These are phyloP conservation scores for Claviceps africana DNA, from an alignment of 2,329 filamentous ascomycete species.

Conservation along the genomic window DNA sequence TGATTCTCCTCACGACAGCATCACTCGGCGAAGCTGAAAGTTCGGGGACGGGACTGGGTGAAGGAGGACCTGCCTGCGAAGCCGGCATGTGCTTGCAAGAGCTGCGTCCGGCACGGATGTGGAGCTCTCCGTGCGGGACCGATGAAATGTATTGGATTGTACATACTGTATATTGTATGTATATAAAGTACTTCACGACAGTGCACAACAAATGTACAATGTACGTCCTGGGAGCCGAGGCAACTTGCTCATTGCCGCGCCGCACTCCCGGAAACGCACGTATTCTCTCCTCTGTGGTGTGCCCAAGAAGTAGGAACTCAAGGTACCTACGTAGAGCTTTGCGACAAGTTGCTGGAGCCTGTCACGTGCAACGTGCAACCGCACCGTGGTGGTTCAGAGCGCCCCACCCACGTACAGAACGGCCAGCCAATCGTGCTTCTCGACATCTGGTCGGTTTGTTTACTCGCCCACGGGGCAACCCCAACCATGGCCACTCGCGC, in stretches of 20 bases:
- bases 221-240: conserved; percentile 16
- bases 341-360: conserved; percentile 1
- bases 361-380: conserved; percentile 11
- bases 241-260: conserved; percentile 3
- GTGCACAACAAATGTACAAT: not conserved
- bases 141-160: no score
- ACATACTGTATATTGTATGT: no score
- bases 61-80: conserved; percentile 9
- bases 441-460: conserved; percentile 22
- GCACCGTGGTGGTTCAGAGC: not conserved
- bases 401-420: not conserved
- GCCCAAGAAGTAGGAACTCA: no score
- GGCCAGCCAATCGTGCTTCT: conserved; percentile 14
- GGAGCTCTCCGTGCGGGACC: not conserved
- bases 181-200: no score
- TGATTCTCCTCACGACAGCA: conserved; percentile 12
- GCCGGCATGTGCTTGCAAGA: conserved; percentile 11
- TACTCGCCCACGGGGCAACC: conserved; percentile 30
- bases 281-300: no score
- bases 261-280: not conserved
- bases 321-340: no score
- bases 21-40: conserved; percentile 8
- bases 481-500: conserved; percentile 9
- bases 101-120: conserved; percentile 9
- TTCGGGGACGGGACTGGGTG: conserved; percentile 1